These are phyloP conservation scores for Dissoconium aciculare DNA, from an alignment of 2,329 filamentous ascomycete species.

Conservation along the genomic window DNA sequence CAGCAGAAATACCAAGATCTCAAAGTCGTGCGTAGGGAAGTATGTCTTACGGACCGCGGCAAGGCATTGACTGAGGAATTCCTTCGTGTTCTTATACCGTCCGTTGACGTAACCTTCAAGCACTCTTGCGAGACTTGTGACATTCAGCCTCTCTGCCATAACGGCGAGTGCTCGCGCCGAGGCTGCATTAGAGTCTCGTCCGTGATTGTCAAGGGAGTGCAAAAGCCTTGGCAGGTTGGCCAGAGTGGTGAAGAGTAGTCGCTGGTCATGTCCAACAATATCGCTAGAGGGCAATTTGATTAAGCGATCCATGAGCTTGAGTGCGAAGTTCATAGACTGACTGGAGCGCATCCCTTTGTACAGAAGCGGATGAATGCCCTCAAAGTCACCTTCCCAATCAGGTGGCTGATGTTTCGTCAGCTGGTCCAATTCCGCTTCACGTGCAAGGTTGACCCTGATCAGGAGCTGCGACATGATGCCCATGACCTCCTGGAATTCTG, in stretches of 20 bases:
- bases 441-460: constrained; percentile 65
- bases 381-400: constrained; percentile 79
- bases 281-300: constrained; percentile 63
- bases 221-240: constrained; percentile 86
- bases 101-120: constrained; percentile 55
- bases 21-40: constrained; percentile 69
- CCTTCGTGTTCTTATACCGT: constrained; percentile 51
- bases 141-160: constrained; percentile 59
- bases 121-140: constrained; percentile 50
- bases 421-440: constrained; percentile 50
- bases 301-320: constrained; percentile 64
- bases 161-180: constrained; percentile 56
- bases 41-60: constrained; percentile 61
- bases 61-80: constrained; percentile 63
- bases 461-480: constrained; percentile 83
- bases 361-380: constrained; percentile 69
- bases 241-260: constrained; percentile 71
- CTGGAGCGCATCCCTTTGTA: constrained; percentile 90
- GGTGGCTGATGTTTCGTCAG: constrained; percentile 66
- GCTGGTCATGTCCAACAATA: constrained; percentile 66
- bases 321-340: constrained; percentile 59
- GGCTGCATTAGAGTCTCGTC: constrained; percentile 41
- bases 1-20: constrained; percentile 76
- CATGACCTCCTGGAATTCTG: constrained; percentile 80
- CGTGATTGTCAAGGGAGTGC: constrained; percentile 55